Evolutionary conservation across 2,329 filamentous ascomycete species (phyloP).

Genomic region (Apiospora saccharicola): DNA sequence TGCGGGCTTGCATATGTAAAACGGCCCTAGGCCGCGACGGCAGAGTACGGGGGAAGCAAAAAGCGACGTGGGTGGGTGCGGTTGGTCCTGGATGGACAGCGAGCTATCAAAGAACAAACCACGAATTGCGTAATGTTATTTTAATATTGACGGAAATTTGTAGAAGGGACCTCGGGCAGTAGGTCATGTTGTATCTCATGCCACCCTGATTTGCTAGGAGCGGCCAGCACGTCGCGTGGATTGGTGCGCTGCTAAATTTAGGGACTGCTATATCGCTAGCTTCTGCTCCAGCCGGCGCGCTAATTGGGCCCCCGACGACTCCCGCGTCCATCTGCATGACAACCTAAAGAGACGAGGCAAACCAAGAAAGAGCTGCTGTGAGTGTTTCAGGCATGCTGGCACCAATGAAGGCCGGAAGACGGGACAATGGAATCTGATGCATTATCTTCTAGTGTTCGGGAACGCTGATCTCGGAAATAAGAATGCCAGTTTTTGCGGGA

Average conservation of each 20-base stretch:
- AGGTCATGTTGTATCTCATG: neutral
- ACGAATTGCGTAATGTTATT: neutral
- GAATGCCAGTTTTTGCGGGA: neutral
- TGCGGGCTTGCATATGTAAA: conserved; percentile 17
- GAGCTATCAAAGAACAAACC: neutral
- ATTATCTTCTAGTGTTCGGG: neutral
- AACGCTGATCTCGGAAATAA: conserved; percentile 14
- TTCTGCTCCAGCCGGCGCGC: neutral
- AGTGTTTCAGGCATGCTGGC: conserved; percentile 14
- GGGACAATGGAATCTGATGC: neutral
- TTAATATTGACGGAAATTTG: neutral
- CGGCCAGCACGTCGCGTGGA: neutral
- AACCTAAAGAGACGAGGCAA: conserved; percentile 7
- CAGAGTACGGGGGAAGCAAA: neutral
- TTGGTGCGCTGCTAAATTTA: conserved; percentile 11
- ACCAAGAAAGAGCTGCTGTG: neutral
- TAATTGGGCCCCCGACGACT: neutral
- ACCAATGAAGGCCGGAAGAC: neutral
- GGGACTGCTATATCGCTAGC: neutral
- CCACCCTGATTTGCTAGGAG: neutral
- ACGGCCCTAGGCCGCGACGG: conserved; percentile 3
- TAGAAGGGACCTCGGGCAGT: neutral
- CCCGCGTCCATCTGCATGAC: conserved; percentile 6
- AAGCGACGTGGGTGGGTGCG: conserved; percentile 16
- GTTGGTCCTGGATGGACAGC: neutral